Evolutionary conservation across 78 protist genomes (phyloP).

Genomic region (Bodo saltans): DNA sequence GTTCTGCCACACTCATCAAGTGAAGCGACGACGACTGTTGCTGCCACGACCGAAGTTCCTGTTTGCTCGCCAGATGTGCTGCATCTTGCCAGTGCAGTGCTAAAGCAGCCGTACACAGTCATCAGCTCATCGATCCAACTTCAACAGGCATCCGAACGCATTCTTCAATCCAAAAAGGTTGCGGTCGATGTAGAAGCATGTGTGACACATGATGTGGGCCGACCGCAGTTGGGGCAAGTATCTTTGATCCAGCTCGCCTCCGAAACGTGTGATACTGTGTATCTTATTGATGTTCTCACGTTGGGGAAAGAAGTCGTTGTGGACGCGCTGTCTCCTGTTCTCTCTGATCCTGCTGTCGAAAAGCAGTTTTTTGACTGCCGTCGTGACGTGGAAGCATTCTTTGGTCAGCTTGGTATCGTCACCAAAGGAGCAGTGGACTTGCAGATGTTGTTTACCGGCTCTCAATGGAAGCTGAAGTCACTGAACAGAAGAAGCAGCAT

Average conservation of each 20-base stretch:
- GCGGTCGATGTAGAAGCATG: too few species aligned
- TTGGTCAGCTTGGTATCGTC: not conserved
- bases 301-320: not conserved
- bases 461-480: not conserved
- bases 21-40: too few species aligned
- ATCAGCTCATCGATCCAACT: too few species aligned
- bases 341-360: not conserved
- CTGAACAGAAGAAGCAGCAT: not conserved
- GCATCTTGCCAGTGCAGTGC: too few species aligned
- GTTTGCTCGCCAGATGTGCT: too few species aligned
- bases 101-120: too few species aligned
- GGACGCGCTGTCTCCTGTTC: not conserved
- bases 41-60: too few species aligned
- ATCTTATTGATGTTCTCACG: not conserved
- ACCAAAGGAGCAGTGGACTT: not conserved
- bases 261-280: not conserved
- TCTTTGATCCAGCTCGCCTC: not conserved
- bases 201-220: too few species aligned
- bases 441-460: not conserved
- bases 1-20: too few species aligned
- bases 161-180: too few species aligned
- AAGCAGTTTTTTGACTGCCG: not conserved
- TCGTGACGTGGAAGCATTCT: not conserved
- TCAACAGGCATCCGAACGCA: too few species aligned
- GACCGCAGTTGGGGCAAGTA: not conserved